phyloP scores from a whole-genome alignment of 441 rosid genomes.

The Populus trichocarpa region DNA sequence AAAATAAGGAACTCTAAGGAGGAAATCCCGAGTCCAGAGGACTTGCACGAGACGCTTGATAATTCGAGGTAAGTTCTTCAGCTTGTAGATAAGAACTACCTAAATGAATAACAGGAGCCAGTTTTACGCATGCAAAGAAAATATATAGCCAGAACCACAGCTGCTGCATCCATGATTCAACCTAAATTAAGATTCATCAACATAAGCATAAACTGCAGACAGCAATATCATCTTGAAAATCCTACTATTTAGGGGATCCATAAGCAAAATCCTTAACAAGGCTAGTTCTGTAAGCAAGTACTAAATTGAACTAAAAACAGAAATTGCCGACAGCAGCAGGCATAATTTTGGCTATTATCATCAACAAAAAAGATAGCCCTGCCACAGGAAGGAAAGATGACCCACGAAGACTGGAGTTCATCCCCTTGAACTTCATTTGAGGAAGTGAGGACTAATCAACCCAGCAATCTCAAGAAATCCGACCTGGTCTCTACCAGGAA shows the following conservation, averaged over 20 bases:
- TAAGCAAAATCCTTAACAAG: conserved; percentile 2
- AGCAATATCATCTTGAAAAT: conserved; percentile 9
- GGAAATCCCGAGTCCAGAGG: background rate
- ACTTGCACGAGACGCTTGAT: background rate
- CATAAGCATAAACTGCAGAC: conserved; percentile 2
- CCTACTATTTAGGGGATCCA: conserved; percentile 11
- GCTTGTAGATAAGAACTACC: background rate
- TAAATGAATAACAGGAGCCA: background rate
- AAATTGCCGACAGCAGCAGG: conserved; percentile 17
- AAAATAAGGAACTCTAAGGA: background rate
- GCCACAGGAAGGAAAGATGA: background rate
- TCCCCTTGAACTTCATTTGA: conserved; percentile 25
- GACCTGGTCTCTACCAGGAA: conserved; percentile 68
- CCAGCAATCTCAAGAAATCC: conserved; percentile 86
- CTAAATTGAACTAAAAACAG: conserved; percentile 7
- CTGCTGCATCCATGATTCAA: background rate
- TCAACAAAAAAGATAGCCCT: conserved; percentile 15
- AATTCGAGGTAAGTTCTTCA: background rate
- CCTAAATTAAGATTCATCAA: conserved; percentile 2
- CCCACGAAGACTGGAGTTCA: background rate
- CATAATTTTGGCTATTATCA: conserved; percentile 4
- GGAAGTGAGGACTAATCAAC: conserved; percentile 82
- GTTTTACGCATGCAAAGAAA: background rate
- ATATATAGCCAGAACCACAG: background rate
- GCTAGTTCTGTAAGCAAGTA: conserved; percentile 14